A percentile compares a stretch with the other conserved stretches of the same genome.
Evolutionary conservation across 768 basidiomycete species (phyloP).

Genomic region (Agrocybe praecox): DNA sequence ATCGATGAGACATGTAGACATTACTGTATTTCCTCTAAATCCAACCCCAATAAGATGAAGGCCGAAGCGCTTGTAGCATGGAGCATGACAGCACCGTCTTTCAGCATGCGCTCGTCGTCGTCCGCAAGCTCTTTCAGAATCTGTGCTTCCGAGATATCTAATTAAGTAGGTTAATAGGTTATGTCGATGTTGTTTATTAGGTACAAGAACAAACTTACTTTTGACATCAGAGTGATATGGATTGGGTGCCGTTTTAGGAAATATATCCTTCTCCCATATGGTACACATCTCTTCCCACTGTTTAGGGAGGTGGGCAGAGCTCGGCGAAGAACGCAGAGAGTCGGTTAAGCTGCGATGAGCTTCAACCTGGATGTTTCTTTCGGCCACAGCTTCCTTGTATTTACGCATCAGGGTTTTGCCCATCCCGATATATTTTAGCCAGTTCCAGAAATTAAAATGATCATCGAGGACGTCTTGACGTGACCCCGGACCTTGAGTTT

Average conservation of each 20-base stretch:
- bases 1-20: background rate
- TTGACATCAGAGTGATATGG: constrained; percentile 4
- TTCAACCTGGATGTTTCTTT: constrained; percentile 9
- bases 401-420: constrained; percentile 3
- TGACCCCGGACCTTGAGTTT: constrained; percentile 12
- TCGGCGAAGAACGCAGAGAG: background rate
- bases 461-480: constrained; percentile 12
- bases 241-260: constrained; percentile 8
- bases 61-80: constrained; percentile 7
- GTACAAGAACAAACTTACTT: constrained; percentile 3
- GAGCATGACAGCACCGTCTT: background rate
- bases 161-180: no score
- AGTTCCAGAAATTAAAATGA: constrained; percentile 13
- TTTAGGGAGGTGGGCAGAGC: background rate
- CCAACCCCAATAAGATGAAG: constrained; percentile 11
- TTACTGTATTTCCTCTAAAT: constrained; percentile 15
- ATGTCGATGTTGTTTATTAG: no score
- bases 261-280: constrained; percentile 7
- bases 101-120: background rate
- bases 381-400: constrained; percentile 3
- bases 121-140: constrained; percentile 4
- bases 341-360: constrained; percentile 3
- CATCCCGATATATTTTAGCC: constrained; percentile 5
- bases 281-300: constrained; percentile 8
- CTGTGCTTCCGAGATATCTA: constrained; percentile 8